phyloP scores from a whole-genome alignment of 208 protist species.

The Trichomonas tenax region DNA sequence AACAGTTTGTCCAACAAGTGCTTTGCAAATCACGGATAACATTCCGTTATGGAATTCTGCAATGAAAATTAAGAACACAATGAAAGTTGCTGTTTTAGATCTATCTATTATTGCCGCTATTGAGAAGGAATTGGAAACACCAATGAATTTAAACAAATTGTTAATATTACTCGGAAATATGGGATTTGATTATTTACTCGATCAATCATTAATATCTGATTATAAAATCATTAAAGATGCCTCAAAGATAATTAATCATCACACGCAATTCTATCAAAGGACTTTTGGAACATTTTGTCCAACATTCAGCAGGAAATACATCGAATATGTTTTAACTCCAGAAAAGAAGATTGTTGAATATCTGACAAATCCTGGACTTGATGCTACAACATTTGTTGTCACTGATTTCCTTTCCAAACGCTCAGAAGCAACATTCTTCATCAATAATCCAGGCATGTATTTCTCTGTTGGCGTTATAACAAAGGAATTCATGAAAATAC shows the following conservation, averaged over 20 bases:
- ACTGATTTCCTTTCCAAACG: neutral
- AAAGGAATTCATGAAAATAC: neutral
- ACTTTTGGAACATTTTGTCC: neutral
- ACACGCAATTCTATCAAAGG: neutral
- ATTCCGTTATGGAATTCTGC: neutral
- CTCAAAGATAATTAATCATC: neutral
- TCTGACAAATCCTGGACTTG: neutral
- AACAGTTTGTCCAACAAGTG: neutral
- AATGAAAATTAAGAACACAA: neutral
- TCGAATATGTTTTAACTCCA: neutral
- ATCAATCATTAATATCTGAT: neutral
- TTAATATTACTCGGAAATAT: neutral
- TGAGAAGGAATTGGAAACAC: neutral
- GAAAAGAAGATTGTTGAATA: neutral
- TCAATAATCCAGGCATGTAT: neutral
- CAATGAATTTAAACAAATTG: neutral
- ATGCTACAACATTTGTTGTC: neutral
- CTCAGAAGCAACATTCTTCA: neutral
- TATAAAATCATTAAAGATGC: neutral
- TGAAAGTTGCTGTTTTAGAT: neutral
- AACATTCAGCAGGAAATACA: neutral
- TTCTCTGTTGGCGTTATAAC: neutral
- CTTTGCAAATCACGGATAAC: neutral
- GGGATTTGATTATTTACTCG: neutral
- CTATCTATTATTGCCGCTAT: neutral